Percentiles rank a stretch among this genome's conserved stretches.
Conservation (phyloP, 306 rosid species). For the Vicia faba region DNA sequence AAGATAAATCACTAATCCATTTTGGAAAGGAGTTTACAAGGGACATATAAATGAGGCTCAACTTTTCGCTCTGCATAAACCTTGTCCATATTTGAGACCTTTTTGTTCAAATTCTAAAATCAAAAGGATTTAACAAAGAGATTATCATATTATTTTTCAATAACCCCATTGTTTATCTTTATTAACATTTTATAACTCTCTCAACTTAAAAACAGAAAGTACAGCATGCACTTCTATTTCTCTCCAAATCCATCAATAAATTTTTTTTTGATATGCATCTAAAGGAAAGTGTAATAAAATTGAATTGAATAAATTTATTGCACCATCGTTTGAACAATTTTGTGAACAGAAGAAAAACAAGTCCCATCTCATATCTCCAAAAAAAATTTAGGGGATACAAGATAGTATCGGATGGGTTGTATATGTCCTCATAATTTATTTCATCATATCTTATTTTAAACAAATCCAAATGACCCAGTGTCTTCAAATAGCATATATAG, state of each 20-base stretch:
- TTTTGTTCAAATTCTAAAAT: background rate
- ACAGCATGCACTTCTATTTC: background rate
- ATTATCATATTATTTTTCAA: background rate
- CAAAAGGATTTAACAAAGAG: background rate
- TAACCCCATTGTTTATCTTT: background rate
- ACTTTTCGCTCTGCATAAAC: background rate
- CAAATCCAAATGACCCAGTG: background rate
- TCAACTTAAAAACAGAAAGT: background rate
- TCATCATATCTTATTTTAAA: background rate
- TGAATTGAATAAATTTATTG: background rate
- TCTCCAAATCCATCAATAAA: conserved; percentile 3
- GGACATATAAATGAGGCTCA: background rate
- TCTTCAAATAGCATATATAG: background rate
- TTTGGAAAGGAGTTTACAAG: background rate
- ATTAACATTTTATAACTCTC: background rate
- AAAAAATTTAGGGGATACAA: background rate
- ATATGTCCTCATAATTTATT: background rate
- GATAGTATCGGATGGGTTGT: background rate
- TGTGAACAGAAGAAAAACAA: background rate
- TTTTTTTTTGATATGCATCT: background rate
- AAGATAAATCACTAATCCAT: background rate
- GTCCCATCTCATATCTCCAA: background rate
- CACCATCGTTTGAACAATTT: background rate
- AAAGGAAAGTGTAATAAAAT: background rate
- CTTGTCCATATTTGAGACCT: background rate